Conservation (phyloP, 441 rosid species). For the Croton laevigatus region DNA sequence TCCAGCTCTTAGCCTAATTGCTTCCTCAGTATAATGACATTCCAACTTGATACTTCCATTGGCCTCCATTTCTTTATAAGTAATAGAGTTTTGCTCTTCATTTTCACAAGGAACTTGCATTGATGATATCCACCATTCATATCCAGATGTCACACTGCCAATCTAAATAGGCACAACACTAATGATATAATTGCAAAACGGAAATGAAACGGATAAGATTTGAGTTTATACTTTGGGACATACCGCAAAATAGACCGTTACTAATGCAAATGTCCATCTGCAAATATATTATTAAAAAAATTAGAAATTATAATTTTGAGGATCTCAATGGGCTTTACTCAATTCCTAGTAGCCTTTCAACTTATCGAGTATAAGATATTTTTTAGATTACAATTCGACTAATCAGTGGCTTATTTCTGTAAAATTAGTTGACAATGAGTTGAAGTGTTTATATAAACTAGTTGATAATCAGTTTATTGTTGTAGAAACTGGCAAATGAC, state of each 20-base stretch:
- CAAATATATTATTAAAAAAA: constrained; percentile 19
- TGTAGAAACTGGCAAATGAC: no score
- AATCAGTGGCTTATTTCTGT: no score
- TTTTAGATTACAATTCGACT: no score
- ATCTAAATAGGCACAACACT: constrained; percentile 36
- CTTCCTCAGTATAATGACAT: constrained; percentile 40
- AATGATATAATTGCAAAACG: background rate
- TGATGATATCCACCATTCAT: constrained; percentile 63
- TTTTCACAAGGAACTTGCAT: constrained; percentile 19
- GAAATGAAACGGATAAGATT: background rate
- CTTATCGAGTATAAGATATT: no score
- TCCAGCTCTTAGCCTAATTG: constrained; percentile 43
- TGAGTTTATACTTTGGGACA: constrained; percentile 17
- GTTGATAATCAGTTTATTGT: no score
- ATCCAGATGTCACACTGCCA: constrained; percentile 56
- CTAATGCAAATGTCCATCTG: constrained; percentile 86
- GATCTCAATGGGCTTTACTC: no score
- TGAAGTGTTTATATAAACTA: no score
- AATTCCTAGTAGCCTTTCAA: no score
- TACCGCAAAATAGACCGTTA: constrained; percentile 79
- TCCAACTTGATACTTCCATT: constrained; percentile 31
- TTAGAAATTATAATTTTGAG: background rate
- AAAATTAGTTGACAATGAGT: no score
- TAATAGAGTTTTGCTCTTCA: constrained; percentile 17
- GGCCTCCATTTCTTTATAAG: constrained; percentile 19